Percentiles rank a stretch among this genome's conserved stretches.
Evolutionary conservation across 345 rosid genomes (phyloP).

Genomic region (Abelmoschus esculentus): DNA sequence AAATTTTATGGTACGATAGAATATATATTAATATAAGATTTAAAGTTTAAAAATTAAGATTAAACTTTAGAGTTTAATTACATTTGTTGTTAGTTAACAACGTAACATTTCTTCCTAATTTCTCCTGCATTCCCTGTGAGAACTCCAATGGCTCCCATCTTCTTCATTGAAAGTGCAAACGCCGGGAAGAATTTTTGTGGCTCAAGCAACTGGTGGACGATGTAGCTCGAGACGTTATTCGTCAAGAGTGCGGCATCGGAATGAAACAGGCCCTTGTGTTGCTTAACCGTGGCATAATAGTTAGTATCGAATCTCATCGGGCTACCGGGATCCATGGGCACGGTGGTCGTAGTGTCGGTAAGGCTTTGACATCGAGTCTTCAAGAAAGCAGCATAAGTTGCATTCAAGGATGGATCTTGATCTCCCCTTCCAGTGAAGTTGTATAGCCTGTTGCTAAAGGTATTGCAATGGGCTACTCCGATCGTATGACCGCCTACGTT

Average conservation of each 20-base stretch:
- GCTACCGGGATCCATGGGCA: conserved; percentile 57
- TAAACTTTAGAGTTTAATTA: too few relatives aligned
- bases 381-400: conserved; percentile 27
- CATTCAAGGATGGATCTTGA: conserved; percentile 47
- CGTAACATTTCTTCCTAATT: conserved; percentile 46
- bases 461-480: conserved; percentile 47
- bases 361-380: conserved; percentile 36
- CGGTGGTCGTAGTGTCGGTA: conserved; percentile 22
- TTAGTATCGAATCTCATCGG: conserved; percentile 31
- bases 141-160: conserved; percentile 45
- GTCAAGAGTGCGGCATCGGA: conserved; percentile 59
- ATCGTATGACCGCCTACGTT: conserved; percentile 56
- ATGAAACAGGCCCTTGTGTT: conserved; percentile 47
- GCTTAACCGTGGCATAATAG: conserved; percentile 32
- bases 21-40: too few relatives aligned
- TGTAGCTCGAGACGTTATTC: conserved; percentile 19
- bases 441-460: conserved; percentile 51
- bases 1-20: too few relatives aligned
- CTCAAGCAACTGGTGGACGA: conserved; percentile 10
- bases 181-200: conserved; percentile 28
- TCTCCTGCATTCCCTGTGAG: conserved; percentile 37
- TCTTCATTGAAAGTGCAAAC: conserved; percentile 52
- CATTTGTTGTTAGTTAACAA: conserved; percentile 30
- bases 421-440: conserved; percentile 61
- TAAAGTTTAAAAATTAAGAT: too few relatives aligned